These are phyloP conservation scores for Cryptosporidium bovis DNA, from an alignment of 169 alveolate genomes.

Conservation along the genomic window DNA sequence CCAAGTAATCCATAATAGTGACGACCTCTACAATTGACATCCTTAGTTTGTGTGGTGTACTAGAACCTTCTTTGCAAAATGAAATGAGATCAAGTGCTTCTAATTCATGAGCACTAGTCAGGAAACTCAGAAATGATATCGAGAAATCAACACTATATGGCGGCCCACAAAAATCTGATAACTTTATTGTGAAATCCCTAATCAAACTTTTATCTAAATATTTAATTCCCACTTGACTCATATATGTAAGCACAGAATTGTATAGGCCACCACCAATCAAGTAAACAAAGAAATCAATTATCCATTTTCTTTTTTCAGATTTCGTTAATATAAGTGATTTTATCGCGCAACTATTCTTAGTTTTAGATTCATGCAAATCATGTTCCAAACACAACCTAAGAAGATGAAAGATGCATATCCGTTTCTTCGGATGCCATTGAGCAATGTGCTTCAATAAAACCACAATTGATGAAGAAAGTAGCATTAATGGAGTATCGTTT, in stretches of 20 bases:
- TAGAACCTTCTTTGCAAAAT: conserved; percentile 39
- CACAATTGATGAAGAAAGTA: conserved; percentile 33
- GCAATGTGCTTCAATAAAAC: conserved; percentile 43
- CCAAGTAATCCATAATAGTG: conserved; percentile 43
- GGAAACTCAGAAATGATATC: conserved; percentile 21
- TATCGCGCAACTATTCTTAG: not conserved
- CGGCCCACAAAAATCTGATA: conserved; percentile 78
- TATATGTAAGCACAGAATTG: conserved; percentile 60
- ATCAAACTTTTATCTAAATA: conserved; percentile 78
- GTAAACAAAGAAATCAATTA: conserved; percentile 68
- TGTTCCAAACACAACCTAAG: conserved; percentile 55
- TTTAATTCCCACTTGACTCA: conserved; percentile 57
- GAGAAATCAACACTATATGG: conserved; percentile 79
- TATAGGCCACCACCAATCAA: conserved; percentile 67
- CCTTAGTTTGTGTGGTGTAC: conserved; percentile 26
- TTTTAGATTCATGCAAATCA: conserved; percentile 18
- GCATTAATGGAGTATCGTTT: conserved; percentile 17
- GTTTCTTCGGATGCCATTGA: conserved; percentile 66
- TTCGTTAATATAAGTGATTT: conserved; percentile 21
- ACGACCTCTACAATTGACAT: conserved; percentile 44
- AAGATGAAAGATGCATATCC: conserved; percentile 67
- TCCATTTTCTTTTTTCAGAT: conserved; percentile 69
- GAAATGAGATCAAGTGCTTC: conserved; percentile 47
- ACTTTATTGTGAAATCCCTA: conserved; percentile 77
- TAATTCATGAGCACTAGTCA: conserved; percentile 42